Evolutionary conservation across 164 flowering plant species (phyloP).

Genomic region (Vitis riparia): DNA sequence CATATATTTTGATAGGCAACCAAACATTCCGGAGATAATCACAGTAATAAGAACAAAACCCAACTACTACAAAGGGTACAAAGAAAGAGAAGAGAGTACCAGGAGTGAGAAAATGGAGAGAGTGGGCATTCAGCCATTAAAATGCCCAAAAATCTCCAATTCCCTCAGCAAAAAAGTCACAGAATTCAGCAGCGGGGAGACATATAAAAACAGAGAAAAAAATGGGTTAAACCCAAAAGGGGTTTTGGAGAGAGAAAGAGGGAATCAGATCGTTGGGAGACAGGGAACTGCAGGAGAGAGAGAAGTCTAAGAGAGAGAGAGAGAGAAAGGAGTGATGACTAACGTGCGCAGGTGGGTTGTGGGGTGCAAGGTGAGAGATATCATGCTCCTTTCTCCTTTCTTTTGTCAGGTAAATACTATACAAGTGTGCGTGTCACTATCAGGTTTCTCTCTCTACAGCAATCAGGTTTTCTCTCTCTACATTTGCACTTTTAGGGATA

Average conservation of each 20-base stretch:
- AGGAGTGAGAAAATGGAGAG: not conserved
- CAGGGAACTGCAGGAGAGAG: not conserved
- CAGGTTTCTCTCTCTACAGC: too few relatives aligned
- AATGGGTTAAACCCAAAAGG: not conserved
- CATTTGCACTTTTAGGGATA: too few relatives aligned
- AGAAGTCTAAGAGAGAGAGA: not conserved
- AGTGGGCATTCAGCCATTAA: not conserved
- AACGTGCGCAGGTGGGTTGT: not conserved
- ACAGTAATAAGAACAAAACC: not conserved
- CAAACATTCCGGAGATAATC: not conserved
- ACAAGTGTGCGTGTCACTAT: too few relatives aligned
- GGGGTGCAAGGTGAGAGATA: too few relatives aligned
- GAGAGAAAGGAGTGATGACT: not conserved
- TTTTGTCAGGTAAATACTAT: too few relatives aligned
- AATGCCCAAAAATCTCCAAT: not conserved
- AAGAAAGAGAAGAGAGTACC: conserved; percentile 8
- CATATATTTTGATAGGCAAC: not conserved
- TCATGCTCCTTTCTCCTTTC: too few relatives aligned
- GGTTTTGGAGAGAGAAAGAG: conserved; percentile 15
- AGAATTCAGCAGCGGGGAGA: too few relatives aligned
- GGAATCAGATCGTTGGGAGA: conserved; percentile 7
- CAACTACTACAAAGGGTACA: not conserved
- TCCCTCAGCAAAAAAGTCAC: not conserved
- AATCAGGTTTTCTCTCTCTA: too few relatives aligned
- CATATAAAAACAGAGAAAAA: not conserved